Evolutionary conservation across 208 protist genomes (phyloP), one percentile per base, ranked within the genome.

Genomic region (Leishmania amazonensis): DNA sequence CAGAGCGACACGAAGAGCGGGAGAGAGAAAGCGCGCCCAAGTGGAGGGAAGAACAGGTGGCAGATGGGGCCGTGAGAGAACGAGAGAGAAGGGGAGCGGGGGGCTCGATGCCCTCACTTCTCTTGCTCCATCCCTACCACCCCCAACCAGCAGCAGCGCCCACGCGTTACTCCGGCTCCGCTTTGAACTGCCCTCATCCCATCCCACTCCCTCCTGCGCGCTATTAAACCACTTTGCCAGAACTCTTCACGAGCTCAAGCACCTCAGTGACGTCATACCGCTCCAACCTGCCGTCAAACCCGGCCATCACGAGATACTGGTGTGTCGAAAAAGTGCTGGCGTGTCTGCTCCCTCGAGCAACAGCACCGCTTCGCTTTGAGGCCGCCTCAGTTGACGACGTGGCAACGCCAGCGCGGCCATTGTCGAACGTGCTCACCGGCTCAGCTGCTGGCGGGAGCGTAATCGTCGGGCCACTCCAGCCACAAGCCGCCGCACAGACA

Each of bases 241-340:
- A 78, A 57, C 73, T 79, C 65, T 82, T 81, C 21, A 79, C 74
- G 28, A 85, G 51, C 4, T 53, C 78, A 11, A 79, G 75, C 75
- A 83, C 76, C 35, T 80, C 58, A 2, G 81, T 86, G 5, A 89
- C 68, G 75, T 91, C 84, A 49, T 85, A 89, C 2, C 80, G 77
- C 76, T 91, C 88, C 24, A 87, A 53, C 1, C 88, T 81, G 1
- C 88, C 88, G 31, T 91, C 86, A 40, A 89, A 87, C 57, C 79
- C 77, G 70, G 73, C 88, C 79, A 91, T 80, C 21, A 89, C 24
- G 11, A 88, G 35, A 64, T 86, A 88, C 76, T 84, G 77, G 49
- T 75, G 83, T 5, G 62, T 42, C 5, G 73, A 62, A 24, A 85
- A 58, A 28, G 75, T 9, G 9, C 68, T 51, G 38, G 64, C 1